Evolutionary conservation across 371 early-diverging fungal species (phyloP).

Genomic region (Coemansia sp.): DNA sequence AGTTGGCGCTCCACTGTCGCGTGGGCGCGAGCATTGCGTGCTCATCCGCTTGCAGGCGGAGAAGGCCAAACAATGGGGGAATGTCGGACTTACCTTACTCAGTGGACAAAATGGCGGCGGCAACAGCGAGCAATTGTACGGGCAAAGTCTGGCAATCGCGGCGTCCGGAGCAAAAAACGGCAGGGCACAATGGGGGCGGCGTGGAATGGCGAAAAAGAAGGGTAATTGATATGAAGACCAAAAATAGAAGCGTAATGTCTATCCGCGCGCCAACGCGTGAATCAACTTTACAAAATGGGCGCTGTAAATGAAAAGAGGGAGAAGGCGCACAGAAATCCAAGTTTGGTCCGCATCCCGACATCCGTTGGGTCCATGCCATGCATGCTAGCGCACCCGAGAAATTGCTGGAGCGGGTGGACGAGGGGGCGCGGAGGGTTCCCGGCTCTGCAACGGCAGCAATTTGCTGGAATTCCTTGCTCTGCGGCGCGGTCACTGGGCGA

Average conservation of each 20-base stretch:
- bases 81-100: neutral
- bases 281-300: conserved; percentile 1
- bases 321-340: neutral
- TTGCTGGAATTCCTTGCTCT: too few relatives aligned
- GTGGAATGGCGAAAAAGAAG: neutral
- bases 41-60: neutral
- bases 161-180: neutral
- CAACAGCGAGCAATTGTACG: conserved; percentile 2
- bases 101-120: neutral
- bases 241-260: conserved; percentile 7
- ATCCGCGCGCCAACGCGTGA: conserved; percentile 1
- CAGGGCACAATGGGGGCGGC: neutral
- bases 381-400: too few relatives aligned
- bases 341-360: neutral
- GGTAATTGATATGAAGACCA: conserved; percentile 7
- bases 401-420: too few relatives aligned
- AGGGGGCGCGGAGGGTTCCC: too few relatives aligned
- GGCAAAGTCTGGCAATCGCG: conserved; percentile 2
- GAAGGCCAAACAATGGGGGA: neutral
- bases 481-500: too few relatives aligned
- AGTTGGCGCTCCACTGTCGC: neutral
- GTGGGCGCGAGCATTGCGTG: neutral
- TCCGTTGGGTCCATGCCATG: too few relatives aligned
- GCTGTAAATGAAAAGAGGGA: neutral
- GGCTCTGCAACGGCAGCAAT: too few relatives aligned